Evolutionary conservation across 345 rosid genomes (phyloP).

Genomic region (Rhodomyrtus tomentosa): DNA sequence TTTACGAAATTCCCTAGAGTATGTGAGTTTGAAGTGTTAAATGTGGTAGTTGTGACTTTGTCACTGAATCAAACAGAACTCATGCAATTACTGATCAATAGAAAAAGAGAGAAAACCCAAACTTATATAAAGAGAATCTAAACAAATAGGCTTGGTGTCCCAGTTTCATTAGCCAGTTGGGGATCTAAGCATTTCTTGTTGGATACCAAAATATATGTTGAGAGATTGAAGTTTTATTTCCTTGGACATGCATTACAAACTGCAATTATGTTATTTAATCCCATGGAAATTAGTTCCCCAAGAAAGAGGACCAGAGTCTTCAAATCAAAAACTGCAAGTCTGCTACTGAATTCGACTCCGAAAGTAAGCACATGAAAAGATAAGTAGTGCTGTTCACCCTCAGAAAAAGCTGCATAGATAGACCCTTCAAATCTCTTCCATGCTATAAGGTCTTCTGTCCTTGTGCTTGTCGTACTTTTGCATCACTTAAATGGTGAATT

Average conservation of each 20-base stretch:
- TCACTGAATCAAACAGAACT: background rate
- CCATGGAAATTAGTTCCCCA: background rate
- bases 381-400: background rate
- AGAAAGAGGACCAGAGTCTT: background rate
- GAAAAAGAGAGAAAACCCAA: background rate
- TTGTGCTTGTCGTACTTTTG: background rate
- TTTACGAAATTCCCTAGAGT: background rate
- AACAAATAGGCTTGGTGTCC: background rate
- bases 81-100: background rate
- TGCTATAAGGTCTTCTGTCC: background rate
- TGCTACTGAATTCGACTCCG: background rate
- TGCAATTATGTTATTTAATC: too few relatives aligned
- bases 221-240: background rate
- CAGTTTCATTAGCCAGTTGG: background rate
- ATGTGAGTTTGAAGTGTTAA: background rate
- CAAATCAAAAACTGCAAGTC: background rate
- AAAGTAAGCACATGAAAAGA: background rate
- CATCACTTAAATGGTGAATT: background rate
- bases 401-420: background rate
- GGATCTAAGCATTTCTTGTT: background rate
- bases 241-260: background rate
- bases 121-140: background rate
- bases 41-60: background rate
- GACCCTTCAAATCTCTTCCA: background rate
- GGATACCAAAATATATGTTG: background rate